Percentiles rank a stretch among this genome's conserved stretches.
Conservation (phyloP, 2,329 filamentous ascomycete species). For the Pseudofabraea citricarpa region DNA sequence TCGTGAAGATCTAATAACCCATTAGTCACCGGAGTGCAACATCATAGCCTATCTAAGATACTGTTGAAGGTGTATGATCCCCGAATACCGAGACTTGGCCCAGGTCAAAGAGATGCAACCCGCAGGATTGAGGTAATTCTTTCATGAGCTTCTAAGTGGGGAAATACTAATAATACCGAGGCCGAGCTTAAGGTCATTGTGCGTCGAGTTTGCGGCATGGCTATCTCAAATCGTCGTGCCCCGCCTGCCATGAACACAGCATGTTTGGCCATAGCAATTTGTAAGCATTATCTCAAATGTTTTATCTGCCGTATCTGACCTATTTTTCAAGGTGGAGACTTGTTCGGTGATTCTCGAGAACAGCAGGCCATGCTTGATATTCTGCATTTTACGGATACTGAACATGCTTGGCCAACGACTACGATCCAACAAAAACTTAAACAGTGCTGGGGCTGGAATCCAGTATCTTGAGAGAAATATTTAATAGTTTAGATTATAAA, state of each 20-base stretch:
- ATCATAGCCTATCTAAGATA: conserved; percentile 35
- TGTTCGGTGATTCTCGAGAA: conserved; percentile 24
- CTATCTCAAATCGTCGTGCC: conserved; percentile 14
- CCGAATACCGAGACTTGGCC: conserved; percentile 15
- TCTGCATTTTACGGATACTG: conserved; percentile 16
- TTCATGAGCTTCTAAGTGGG: too few relatives aligned
- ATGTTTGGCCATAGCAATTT: conserved; percentile 28
- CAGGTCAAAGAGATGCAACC: conserved; percentile 8
- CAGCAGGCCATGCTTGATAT: conserved; percentile 26
- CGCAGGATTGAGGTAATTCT: conserved; percentile 11
- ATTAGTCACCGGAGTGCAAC: conserved; percentile 32
- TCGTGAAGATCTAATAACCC: not conserved
- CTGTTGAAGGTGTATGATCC: conserved; percentile 35
- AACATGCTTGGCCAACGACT: conserved; percentile 32
- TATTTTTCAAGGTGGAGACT: conserved; percentile 20
- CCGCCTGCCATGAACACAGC: conserved; percentile 27
- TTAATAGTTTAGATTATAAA: too few relatives aligned
- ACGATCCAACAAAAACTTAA: conserved; percentile 26
- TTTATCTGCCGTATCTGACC: too few relatives aligned
- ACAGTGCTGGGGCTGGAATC: conserved; percentile 26
- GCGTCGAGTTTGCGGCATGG: conserved; percentile 15
- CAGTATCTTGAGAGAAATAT: too few relatives aligned
- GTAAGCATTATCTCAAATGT: too few relatives aligned
- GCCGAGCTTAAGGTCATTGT: conserved; percentile 12
- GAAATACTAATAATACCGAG: conserved; percentile 5